phyloP scores from a whole-genome alignment of 2,329 filamentous ascomycete species.

The Calcarisporium arbuscula region DNA sequence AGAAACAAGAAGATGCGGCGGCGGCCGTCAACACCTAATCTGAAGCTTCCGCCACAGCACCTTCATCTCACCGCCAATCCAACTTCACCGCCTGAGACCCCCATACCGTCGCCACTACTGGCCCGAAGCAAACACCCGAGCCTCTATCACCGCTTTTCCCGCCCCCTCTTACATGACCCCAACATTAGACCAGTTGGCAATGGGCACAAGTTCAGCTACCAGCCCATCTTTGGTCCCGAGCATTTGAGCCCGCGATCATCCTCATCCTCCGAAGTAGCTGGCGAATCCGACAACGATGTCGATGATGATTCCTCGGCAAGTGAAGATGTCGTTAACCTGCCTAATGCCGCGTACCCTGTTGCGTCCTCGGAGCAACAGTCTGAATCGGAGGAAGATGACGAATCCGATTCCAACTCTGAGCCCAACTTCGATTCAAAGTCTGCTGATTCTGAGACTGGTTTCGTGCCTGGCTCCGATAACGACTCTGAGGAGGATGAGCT shows the following conservation, averaged over 20 bases:
- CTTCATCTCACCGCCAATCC: slow-evolving; percentile 26
- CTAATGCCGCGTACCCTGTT: slow-evolving; percentile 15
- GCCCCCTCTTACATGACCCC: slow-evolving; percentile 26
- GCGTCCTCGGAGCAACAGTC: slow-evolving; percentile 15
- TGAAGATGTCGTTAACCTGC: slow-evolving; percentile 20
- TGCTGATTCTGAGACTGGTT: slow-evolving; percentile 1
- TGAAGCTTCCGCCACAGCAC: slow-evolving; percentile 27
- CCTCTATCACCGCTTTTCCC: slow-evolving; percentile 23
- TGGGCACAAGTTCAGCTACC: slow-evolving; percentile 37
- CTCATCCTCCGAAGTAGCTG: slow-evolving; percentile 22
- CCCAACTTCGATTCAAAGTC: neutral
- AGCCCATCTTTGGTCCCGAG: slow-evolving; percentile 24
- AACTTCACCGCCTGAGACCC: slow-evolving; percentile 42
- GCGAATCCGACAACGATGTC: slow-evolving; percentile 14
- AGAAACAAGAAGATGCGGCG: slow-evolving; percentile 23
- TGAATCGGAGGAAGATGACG: slow-evolving; percentile 16
- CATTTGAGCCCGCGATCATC: slow-evolving; percentile 31
- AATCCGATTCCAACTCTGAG: slow-evolving; percentile 1
- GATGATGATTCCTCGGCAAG: slow-evolving; percentile 22
- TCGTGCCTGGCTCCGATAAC: slow-evolving; percentile 5
- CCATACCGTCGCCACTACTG: slow-evolving; percentile 31
- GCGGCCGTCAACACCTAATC: slow-evolving; percentile 36
- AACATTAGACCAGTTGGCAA: slow-evolving; percentile 36
- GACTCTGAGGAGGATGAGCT: slow-evolving; percentile 14
- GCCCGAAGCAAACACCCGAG: slow-evolving; percentile 27